phyloP scores from a whole-genome alignment of 75 land plant species.

The Adiantum capillusveneris region DNA sequence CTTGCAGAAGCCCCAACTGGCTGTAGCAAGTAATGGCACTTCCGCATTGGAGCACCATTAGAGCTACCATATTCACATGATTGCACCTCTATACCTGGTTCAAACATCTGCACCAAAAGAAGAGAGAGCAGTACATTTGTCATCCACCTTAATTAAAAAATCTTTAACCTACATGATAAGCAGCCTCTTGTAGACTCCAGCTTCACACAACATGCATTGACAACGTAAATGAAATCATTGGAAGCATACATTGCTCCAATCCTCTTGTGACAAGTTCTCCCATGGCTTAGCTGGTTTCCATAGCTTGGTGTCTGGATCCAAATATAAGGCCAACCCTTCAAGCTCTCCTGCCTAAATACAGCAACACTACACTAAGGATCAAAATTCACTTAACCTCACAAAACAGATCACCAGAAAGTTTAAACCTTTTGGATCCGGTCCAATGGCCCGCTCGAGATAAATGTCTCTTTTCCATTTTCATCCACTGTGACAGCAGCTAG shows the following conservation, averaged over 20 bases:
- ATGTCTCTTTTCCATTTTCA: constrained; percentile 83
- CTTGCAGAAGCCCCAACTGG: constrained; percentile 90
- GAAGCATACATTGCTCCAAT: constrained; percentile 83
- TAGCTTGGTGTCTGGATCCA: constrained; percentile 71
- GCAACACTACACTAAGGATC: no score
- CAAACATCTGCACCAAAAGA: constrained; percentile 53
- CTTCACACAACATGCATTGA: no score
- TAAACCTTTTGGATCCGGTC: constrained; percentile 84
- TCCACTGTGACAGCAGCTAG: constrained; percentile 93
- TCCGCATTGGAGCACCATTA: constrained; percentile 12
- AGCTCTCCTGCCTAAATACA: constrained; percentile 81
- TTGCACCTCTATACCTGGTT: constrained; percentile 43
- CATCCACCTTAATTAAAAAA: no score
- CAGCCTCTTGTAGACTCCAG: no score
- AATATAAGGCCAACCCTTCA: constrained; percentile 66
- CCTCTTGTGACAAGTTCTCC: constrained; percentile 71
- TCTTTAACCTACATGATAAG: not conserved
- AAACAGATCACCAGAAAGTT: not conserved
- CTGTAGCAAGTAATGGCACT: constrained; percentile 50
- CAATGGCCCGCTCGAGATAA: constrained; percentile 78
- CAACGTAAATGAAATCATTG: no score
- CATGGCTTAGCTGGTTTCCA: constrained; percentile 72
- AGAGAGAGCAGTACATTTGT: no score
- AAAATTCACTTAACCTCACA: not conserved
- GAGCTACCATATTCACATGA: constrained; percentile 8